Base-by-base conservation (phyloP, 495 filamentous ascomycete species). In the Physcia stellaris region DNA sequence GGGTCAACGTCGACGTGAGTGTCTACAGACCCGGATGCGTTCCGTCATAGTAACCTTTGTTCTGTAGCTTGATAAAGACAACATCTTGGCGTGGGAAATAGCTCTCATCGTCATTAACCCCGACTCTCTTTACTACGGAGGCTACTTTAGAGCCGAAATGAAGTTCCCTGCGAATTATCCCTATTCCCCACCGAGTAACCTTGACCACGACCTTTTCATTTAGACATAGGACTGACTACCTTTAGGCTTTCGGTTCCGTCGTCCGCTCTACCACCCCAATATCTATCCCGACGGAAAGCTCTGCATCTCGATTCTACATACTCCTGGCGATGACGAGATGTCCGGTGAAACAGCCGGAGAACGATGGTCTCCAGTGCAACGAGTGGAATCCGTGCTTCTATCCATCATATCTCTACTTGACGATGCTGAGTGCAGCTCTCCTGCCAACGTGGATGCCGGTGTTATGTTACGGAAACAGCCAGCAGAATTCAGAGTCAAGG, bases 231-330 rank as follows among this genome's bases (percentile, higher is more conserved):
- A 34, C 9, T 26, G 32, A 20, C 24, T 18, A 20, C 12, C 22
- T 23, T 10, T 49, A 59, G 81, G 80, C 52, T 98, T 98, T 63
- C 75, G 77, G 35, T 95, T 98, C 66, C 52, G 72, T 12, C 69
- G 76, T 6, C 82, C 86, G 17, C 68, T 87, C 32, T 85, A 78
- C 58, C 90, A 98, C 59, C 90, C 90, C 4, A 98, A 98, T 55
- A 77, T 98, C 55, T 94, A 95, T 59, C 57, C 70, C 6, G 82
- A 94, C 57, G 90, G 90, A 48, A 79, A 77, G 39, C 71, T 96
- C 13, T 96, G 90, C 65, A 95, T 98, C 55, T 94, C 87, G 28
- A 98, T 98, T 50, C 74, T 98, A 4, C 88, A 98, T 59, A 66
- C 77, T 7, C 86, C 90, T 1, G 90, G 88, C 42, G 84, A 94